A percentile compares a stretch with the other conserved stretches of the same genome.
These are phyloP conservation scores for Diplodia seriata DNA, from an alignment of 2,329 filamentous ascomycete genomes.

Conservation along the genomic window DNA sequence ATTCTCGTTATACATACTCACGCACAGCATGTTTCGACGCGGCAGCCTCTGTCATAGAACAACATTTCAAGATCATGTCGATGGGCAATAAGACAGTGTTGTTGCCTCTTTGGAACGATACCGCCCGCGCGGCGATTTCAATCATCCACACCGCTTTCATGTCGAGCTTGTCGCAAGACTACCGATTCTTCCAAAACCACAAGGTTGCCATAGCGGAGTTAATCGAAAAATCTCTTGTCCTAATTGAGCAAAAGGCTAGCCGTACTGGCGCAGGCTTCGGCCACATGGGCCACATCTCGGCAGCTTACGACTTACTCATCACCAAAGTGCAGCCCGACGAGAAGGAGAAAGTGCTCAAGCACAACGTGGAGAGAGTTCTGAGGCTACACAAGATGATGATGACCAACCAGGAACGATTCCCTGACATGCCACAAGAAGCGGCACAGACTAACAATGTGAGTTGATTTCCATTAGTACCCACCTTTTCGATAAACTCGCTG, in stretches of 20 bases:
- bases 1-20: constrained; percentile 43
- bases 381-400: constrained; percentile 20
- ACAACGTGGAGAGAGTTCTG: constrained; percentile 28
- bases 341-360: constrained; percentile 19
- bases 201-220: constrained; percentile 41
- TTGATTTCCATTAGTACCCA: not conserved
- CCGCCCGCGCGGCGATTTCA: constrained; percentile 14
- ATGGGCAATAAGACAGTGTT: constrained; percentile 19
- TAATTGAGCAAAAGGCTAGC: constrained; percentile 46
- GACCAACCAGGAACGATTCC: constrained; percentile 21
- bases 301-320: constrained; percentile 29
- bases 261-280: constrained; percentile 35
- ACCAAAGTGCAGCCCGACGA: constrained; percentile 25
- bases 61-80: constrained; percentile 36
- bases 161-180: constrained; percentile 33
- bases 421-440: not conserved
- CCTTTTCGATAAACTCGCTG: not conserved
- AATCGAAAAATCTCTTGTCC: constrained; percentile 40
- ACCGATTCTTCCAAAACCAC: constrained; percentile 41
- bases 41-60: constrained; percentile 40
- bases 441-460: constrained; percentile 2
- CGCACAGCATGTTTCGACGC: constrained; percentile 43
- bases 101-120: constrained; percentile 21
- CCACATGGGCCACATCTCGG: constrained; percentile 30
- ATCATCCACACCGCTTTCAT: constrained; percentile 31